phyloP scores from a whole-genome alignment of 129 eudicot genomes.

The Flaveria brownii region DNA sequence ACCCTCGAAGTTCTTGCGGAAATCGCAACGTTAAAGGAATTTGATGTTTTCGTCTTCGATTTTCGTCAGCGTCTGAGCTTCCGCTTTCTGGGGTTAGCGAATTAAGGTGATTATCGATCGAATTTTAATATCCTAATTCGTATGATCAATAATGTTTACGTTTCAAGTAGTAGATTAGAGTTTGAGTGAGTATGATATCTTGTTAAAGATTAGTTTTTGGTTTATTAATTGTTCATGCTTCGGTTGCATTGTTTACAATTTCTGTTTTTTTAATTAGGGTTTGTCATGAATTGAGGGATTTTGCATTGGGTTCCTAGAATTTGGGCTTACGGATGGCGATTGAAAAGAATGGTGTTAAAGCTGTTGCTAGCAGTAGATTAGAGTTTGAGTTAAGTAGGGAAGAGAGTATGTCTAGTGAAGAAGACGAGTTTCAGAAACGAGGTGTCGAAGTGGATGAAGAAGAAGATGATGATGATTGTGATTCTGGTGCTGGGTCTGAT shows the following conservation, averaged over 20 bases:
- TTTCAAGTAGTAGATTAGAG: background rate
- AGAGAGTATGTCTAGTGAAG: constrained; percentile 85
- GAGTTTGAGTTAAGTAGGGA: constrained; percentile 74
- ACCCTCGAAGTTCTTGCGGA: constrained; percentile 11
- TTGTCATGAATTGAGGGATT: constrained; percentile 34
- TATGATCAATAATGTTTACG: constrained; percentile 9
- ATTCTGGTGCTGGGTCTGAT: constrained; percentile 96
- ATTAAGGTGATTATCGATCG: constrained; percentile 39
- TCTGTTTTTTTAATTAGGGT: constrained; percentile 26
- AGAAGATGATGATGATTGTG: constrained; percentile 82
- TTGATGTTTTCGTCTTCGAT: background rate
- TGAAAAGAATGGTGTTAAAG: constrained; percentile 81
- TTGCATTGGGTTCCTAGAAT: constrained; percentile 18
- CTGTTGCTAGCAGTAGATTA: constrained; percentile 36
- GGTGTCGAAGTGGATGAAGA: constrained; percentile 42
- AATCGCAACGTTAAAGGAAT: background rate
- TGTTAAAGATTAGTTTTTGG: background rate
- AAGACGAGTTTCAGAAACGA: constrained; percentile 56
- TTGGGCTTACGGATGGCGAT: constrained; percentile 68
- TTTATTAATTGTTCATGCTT: constrained; percentile 12
- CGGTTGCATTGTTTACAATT: constrained; percentile 23
- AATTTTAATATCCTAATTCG: constrained; percentile 22
- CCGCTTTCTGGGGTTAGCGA: constrained; percentile 21
- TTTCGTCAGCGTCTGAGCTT: constrained; percentile 24
- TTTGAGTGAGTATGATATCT: no score